Evolutionary conservation across 1,139 yeast genomes (phyloP).

Genomic region (Taphrina pruni): DNA sequence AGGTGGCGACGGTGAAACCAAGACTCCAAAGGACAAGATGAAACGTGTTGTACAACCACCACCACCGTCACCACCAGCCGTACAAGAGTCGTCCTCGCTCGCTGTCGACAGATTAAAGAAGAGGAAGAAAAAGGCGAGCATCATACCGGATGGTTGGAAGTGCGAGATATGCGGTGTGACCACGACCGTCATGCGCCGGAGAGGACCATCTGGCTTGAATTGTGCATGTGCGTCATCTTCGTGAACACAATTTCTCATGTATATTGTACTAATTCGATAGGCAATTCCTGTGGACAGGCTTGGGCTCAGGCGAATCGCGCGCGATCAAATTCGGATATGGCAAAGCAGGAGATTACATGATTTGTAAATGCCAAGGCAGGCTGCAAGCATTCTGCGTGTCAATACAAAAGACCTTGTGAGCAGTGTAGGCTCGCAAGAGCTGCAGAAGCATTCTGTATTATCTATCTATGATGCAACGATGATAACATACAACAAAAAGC

Average conservation of each 20-base stretch:
- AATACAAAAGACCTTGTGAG: no score
- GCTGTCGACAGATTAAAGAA: neutral
- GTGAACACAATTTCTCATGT: no score
- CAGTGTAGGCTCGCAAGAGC: no score
- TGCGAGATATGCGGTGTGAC: slow-evolving; percentile 24
- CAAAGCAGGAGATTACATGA: slow-evolving; percentile 6
- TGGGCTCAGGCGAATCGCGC: slow-evolving; percentile 27
- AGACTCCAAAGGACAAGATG: neutral
- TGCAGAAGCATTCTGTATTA: no score
- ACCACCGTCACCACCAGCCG: neutral
- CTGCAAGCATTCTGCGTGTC: no score
- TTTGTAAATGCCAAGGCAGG: no score
- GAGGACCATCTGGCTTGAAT: slow-evolving; percentile 28
- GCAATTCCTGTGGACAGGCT: slow-evolving; percentile 25
- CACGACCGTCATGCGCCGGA: slow-evolving; percentile 27
- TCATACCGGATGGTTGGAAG: slow-evolving; percentile 29
- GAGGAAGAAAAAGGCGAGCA: slow-evolving; percentile 22
- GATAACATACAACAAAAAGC: neutral
- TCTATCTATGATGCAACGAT: no score
- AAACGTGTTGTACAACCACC: neutral
- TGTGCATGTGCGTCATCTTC: slow-evolving; percentile 22
- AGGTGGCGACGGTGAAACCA: neutral
- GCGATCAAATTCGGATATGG: slow-evolving; percentile 2
- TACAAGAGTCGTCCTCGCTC: neutral
- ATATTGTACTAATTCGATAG: neutral